Evolutionary conservation across 805 yeast species (phyloP).

Genomic region (Clavispora asparagi): DNA sequence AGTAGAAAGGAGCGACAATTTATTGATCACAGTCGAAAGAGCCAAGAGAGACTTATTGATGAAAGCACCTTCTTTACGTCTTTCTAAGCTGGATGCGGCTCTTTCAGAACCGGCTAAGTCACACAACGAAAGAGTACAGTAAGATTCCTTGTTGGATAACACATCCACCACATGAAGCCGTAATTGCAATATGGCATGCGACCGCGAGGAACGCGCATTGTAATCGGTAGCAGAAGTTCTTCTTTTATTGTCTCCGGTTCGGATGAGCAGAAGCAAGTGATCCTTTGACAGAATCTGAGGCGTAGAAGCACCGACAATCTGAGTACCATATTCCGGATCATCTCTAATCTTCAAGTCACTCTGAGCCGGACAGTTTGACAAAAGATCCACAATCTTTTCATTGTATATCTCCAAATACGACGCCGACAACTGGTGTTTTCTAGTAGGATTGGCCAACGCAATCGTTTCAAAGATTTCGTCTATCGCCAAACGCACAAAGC

Average conservation of each 20-base stretch:
- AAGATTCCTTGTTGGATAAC: conserved; percentile 32
- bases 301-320: conserved; percentile 69
- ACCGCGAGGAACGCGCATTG: conserved; percentile 81
- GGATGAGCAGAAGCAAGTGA: conserved; percentile 57
- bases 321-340: conserved; percentile 65
- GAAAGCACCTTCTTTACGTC: conserved; percentile 90
- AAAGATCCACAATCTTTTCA: conserved; percentile 71
- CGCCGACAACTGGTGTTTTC: conserved; percentile 45
- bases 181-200: conserved; percentile 84
- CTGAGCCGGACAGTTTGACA: conserved; percentile 30
- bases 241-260: conserved; percentile 67
- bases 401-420: conserved; percentile 85
- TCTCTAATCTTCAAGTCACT: conserved; percentile 75
- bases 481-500: conserved; percentile 67
- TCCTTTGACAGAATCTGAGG: conserved; percentile 50
- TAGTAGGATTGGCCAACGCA: conserved; percentile 19
- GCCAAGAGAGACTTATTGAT: conserved; percentile 90
- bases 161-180: conserved; percentile 45
- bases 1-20: conserved; percentile 44
- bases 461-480: conserved; percentile 51
- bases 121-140: conserved; percentile 74
- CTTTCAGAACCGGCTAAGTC: conserved; percentile 97
- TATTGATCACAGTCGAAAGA: conserved; percentile 85
- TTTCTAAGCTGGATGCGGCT: conserved; percentile 60
- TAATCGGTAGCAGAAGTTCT: conserved; percentile 86